Base-by-base conservation (phyloP, 306 rosid genomes). In the Elaeagnus macrophylla region DNA sequence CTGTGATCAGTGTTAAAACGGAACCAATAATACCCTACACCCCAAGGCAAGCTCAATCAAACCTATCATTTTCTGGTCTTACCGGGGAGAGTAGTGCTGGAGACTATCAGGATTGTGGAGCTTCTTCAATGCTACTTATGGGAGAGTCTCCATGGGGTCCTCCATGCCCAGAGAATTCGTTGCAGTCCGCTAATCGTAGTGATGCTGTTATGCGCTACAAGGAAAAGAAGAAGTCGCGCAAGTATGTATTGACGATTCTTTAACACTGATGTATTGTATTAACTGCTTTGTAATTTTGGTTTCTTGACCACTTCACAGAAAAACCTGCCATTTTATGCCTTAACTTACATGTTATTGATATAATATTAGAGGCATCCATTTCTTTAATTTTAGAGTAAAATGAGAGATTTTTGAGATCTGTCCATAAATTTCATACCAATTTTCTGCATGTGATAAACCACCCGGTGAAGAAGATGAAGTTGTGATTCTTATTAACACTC, bases 81-180 rank as follows among this genome's bases (percentile, higher is more conserved):
- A 73, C 73, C 1, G 95, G 89, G 64, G 93, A 82, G 56, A 75
- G 79, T 52, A 72, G 72, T 59, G 75, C 78, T 57, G 83, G 73
- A 45, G 94, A 84, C 63, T 72, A 76, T 82, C 99, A 82, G 69
- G 99, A 84, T 64, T 93, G 96, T 62, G 88, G 82, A 57, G 94
- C 83, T 65, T 84, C 99, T 54, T 64, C 95, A 48, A 81, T 79
- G 86, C 71, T 75, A 71, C 94, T 77, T 66, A 72, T 72, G 83
- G 99, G 89, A 51, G 99, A 93, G 62, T 94, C 94, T 64, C 99
- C 95, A 12, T 87, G 95, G 96, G 77, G 80, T 77, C 60, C 93
- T 73, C 83, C 89, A 55, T 62, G 79, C 61, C 75, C 84, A 13
- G 99, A 82, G 66, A 68, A 51, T 67, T 75, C 86, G 66, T 36